Percentiles rank a stretch among this genome's conserved stretches.
Conservation (phyloP, 176 grass and related monocot species). For the Carex myosuroides region DNA sequence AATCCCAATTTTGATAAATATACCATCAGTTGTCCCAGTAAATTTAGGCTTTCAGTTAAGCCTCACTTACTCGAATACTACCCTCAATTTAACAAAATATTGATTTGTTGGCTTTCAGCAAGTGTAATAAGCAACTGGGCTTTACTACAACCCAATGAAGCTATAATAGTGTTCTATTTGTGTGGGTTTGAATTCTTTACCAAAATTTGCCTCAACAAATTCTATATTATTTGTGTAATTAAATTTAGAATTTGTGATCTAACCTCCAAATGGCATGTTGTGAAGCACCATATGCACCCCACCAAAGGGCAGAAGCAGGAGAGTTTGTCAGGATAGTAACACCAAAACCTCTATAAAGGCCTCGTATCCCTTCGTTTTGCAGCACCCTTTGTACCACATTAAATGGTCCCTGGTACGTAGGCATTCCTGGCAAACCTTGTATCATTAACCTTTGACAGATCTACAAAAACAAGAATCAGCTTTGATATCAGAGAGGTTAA, state of each 20-base stretch:
- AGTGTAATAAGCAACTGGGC: background rate
- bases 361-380: slow-evolving; percentile 57
- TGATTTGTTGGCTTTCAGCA: background rate
- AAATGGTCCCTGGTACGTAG: slow-evolving; percentile 61
- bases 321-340: slow-evolving; percentile 79
- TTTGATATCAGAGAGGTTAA: background rate
- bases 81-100: background rate
- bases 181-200: background rate
- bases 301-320: slow-evolving; percentile 97
- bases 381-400: slow-evolving; percentile 71
- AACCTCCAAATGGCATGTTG: slow-evolving; percentile 97
- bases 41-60: background rate
- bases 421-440: slow-evolving; percentile 81
- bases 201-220: background rate
- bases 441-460: slow-evolving; percentile 94
- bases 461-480: slow-evolving; percentile 26
- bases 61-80: background rate
- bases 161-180: background rate
- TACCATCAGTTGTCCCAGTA: background rate
- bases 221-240: background rate
- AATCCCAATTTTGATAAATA: background rate
- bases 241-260: background rate
- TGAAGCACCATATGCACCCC: slow-evolving; percentile 76
- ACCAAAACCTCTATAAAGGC: slow-evolving; percentile 92
- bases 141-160: background rate